Base-by-base conservation (phyloP, 192 early-diverging fungal species). In the Coemansia erecta region DNA sequence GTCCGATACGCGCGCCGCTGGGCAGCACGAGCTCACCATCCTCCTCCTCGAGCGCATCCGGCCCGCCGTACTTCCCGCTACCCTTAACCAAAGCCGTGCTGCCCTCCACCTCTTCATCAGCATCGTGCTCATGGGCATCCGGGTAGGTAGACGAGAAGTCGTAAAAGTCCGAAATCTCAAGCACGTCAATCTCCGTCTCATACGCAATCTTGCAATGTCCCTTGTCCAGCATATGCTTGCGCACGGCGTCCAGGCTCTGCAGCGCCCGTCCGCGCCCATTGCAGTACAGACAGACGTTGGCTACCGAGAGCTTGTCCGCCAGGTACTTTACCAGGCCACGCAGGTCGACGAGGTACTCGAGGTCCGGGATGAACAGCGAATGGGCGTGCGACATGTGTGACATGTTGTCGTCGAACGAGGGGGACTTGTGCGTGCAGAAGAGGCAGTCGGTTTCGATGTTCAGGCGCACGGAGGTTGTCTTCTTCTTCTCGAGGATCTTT, bases 181-280 rank as follows among this genome's bases (percentile, higher is more conserved):
- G 81, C 54, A 89, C 85, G 61, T 99, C 95, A 4, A 87, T 86
- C 23, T 92, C 97, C 50, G 88, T 86, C 53, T 97, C 94, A 68
- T 98, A 97, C n/a, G 88, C 86, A 64, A 99, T 92, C 82, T 92
- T 97, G 69, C 90, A 92, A 73, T 98, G 97, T 19, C 93, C 93
- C 81, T 97, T 97, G 73, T 92, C 90, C 35, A 83, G 63, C 95
- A 99, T 99, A 62, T 99, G 97, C 53, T 83, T 85, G 55, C 93
- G 79, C n/a, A 98, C 94, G 39, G 95, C 93, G 56, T 97, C 96
- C 43, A 95, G 61, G n/a, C 78, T 86, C 63, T 89, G 86, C 69
- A 92, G 77, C 43, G 85, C 84, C 22, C 90, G 83, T 0, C 94
- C 94, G 54, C 90, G 90, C 21, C 93, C 93, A 61, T 94, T 94